Evolutionary conservation across 768 basidiomycete genomes (phyloP), one percentile per base, ranked within the genome.

Genomic region (Rhodotorula diobovata): DNA sequence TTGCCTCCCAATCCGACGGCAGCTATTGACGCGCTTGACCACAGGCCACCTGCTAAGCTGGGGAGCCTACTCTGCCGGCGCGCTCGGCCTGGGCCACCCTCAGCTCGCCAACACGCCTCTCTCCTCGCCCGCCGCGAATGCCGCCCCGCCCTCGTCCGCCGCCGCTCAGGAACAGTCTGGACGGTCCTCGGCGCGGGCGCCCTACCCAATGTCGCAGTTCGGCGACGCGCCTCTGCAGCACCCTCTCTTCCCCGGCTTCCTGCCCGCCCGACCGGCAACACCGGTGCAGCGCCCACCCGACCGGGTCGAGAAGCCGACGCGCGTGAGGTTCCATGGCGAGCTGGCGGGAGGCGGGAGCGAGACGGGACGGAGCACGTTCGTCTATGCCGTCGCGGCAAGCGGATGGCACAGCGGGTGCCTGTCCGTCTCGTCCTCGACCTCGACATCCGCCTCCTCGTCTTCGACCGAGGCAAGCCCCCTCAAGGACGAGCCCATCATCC

Each of bases 321-420:
- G 87, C 79, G 88, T 94, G 54, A 82, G 84, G 70, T 94, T 94
- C 77, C 87, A 87, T 75, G 84, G 67, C 30, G 72, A 71, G 34
- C 32, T 28, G 37, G n/a, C n/a, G n/a, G 6, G 20, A 23, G 20
- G 51, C 32, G 56, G 15, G 59, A 87, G 72, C 82, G 79, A n/a
- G 81, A 80, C 64, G 85, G 83, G 76, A 81, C 80, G 59, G 80
- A 83, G 87, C 59, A 83, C 84, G 73, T 96, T 90, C 77, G 91
- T 90, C 75, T 90, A 95, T 75, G 85, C 85, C 1, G 87, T 88
- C 11, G 85, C 91, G 10, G 91, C 93, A 6, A 85, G 87, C 0
- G 94, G 94, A 18, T 95, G 93, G 93, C 94, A 97, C 77, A 89
- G 86, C 66, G 93, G 92, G 15, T 91, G 92, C 2, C 82, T 97